These are phyloP conservation scores for Aspergillus sp. DNA, from an alignment of 2,329 filamentous ascomycete genomes.

Conservation along the genomic window DNA sequence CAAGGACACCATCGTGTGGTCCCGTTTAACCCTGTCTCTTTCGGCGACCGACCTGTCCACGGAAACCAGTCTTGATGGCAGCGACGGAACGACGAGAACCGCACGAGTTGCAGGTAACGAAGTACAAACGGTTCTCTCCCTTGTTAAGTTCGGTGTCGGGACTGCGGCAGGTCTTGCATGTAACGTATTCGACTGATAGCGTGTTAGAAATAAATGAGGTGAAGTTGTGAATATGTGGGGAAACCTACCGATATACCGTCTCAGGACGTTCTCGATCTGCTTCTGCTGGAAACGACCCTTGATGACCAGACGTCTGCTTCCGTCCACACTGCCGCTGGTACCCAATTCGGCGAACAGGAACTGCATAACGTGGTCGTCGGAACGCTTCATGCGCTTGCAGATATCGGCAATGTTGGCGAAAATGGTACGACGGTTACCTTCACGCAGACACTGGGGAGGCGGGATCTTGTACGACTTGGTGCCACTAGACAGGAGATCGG, in stretches of 20 bases:
- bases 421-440: slow-evolving; percentile 99
- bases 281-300: slow-evolving; percentile 99
- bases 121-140: slow-evolving; percentile 98
- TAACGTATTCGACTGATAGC: slow-evolving; percentile 83
- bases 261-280: slow-evolving; percentile 94
- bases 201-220: slow-evolving; percentile 1
- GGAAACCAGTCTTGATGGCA: slow-evolving; percentile 99
- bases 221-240: not conserved
- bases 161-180: slow-evolving; percentile 95
- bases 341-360: slow-evolving; percentile 98
- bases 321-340: slow-evolving; percentile 93
- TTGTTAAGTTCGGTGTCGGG: slow-evolving; percentile 96
- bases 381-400: slow-evolving; percentile 98
- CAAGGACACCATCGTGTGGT: slow-evolving; percentile 1
- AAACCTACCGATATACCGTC: slow-evolving; percentile 84
- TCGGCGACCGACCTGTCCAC: slow-evolving; percentile 97
- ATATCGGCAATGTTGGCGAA: slow-evolving; percentile 99
- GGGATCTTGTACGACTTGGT: slow-evolving; percentile 98
- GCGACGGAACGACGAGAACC: slow-evolving; percentile 82
- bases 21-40: slow-evolving; percentile 74
- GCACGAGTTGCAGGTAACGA: slow-evolving; percentile 93
- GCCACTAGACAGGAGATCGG: slow-evolving; percentile 83
- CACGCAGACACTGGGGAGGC: slow-evolving; percentile 94
- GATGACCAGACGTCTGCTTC: slow-evolving; percentile 88
- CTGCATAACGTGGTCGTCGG: slow-evolving; percentile 93